Evolutionary conservation across 2,329 filamentous ascomycete species (phyloP).

Genomic region (Fusarium circinatum): DNA sequence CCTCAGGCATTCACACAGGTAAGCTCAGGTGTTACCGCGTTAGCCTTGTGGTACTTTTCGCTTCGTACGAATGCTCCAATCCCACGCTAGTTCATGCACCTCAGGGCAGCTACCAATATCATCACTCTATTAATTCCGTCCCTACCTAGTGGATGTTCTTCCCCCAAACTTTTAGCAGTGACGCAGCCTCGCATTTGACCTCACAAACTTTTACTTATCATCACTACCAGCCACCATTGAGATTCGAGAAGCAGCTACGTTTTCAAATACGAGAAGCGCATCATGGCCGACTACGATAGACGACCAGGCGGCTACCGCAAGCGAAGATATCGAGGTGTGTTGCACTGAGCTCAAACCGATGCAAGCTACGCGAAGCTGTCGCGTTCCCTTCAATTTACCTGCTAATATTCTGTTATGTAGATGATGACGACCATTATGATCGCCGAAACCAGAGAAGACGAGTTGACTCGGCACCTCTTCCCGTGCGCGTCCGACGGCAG

Average conservation of each 20-base stretch:
- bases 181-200: constrained; percentile 32
- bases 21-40: constrained; percentile 16
- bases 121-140: constrained; percentile 2
- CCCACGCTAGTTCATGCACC: constrained; percentile 34
- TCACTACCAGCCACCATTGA: constrained; percentile 17
- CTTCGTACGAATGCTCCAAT: constrained; percentile 17
- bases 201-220: constrained; percentile 20
- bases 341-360: background rate
- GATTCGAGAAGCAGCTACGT: background rate
- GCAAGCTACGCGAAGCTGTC: constrained; percentile 13
- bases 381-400: constrained; percentile 14
- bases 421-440: constrained; percentile 82
- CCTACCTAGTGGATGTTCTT: constrained; percentile 30
- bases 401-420: constrained; percentile 43
- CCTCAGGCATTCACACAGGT: constrained; percentile 32
- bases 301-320: constrained; percentile 73
- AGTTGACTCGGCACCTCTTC: constrained; percentile 75
- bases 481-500: constrained; percentile 79
- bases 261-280: constrained; percentile 26
- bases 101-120: constrained; percentile 9
- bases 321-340: constrained; percentile 79
- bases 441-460: constrained; percentile 78
- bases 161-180: constrained; percentile 39
- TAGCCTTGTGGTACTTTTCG: constrained; percentile 25
- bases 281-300: constrained; percentile 67